Evolutionary conservation across 2,329 filamentous ascomycete genomes (phyloP).

Genomic region (Exophiala sideris): DNA sequence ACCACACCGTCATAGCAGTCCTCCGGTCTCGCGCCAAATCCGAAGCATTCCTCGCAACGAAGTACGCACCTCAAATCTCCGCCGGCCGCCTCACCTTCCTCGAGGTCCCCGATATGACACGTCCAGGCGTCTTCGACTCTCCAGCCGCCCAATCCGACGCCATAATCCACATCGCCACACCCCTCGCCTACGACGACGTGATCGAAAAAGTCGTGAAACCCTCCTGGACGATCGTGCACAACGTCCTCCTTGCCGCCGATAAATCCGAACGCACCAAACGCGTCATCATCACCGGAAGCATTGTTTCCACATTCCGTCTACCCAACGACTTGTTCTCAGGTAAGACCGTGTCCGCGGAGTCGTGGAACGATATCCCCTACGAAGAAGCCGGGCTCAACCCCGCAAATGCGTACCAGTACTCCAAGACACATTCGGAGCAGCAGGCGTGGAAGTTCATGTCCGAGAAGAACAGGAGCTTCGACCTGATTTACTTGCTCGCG

Average conservation of each 20-base stretch:
- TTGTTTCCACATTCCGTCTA: slow-evolving; percentile 3
- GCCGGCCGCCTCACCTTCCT: slow-evolving; percentile 5
- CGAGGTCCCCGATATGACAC: slow-evolving; percentile 12
- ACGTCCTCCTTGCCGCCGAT: slow-evolving; percentile 5
- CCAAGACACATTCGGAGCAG: slow-evolving; percentile 9
- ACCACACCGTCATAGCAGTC: slow-evolving; percentile 8
- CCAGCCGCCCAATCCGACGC: slow-evolving; percentile 1
- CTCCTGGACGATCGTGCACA: slow-evolving; percentile 6
- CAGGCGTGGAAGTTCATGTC: slow-evolving; percentile 11
- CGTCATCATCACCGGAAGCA: slow-evolving; percentile 11
- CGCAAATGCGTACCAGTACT: slow-evolving; percentile 9
- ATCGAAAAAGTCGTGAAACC: slow-evolving; percentile 11
- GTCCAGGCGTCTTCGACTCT: slow-evolving; percentile 1
- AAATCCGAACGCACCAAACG: slow-evolving; percentile 1
- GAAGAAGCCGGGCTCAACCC: slow-evolving; percentile 7
- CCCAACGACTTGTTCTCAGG: slow-evolving; percentile 1
- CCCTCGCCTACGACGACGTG: slow-evolving; percentile 7
- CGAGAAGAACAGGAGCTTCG: background rate
- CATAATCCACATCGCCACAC: slow-evolving; percentile 14
- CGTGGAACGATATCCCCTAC: slow-evolving; percentile 8
- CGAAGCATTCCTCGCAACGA: slow-evolving; percentile 1
- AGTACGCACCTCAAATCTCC: slow-evolving; percentile 7
- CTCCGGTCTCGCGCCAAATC: slow-evolving; percentile 6
- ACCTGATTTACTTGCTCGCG: slow-evolving; percentile 8
- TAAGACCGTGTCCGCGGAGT: background rate